Base-by-base conservation (phyloP, 2,329 filamentous ascomycete species). In the Apiospora malaysiana region DNA sequence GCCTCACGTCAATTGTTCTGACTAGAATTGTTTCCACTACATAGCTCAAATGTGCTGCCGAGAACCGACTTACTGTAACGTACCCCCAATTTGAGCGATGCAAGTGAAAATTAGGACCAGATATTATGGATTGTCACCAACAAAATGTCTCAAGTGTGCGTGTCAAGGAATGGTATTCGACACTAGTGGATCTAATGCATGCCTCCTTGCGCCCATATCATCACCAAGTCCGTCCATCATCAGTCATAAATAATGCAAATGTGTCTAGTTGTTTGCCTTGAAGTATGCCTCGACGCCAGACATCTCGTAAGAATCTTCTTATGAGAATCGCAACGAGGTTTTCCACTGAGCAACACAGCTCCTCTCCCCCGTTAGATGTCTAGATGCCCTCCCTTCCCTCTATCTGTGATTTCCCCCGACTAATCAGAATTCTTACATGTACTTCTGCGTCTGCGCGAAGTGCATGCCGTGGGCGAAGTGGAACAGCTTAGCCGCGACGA, bases 401-500 rank as follows among this genome's bases (percentile, higher is more conserved):
- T n/a, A 5, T 18, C 42, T 45, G 42, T 45, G 2, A 4, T 45
- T 45, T 5, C 12, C 43, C 2, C 23, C n/a, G 4, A 12, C 10
- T 9, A 8, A 21, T 27, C 16, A 5, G 21, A 12, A 12, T 12
- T 67, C 12, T 63, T 16, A 68, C 27, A 68, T 51, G 56, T 77
- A 80, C 71, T 78, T 81, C 71, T 78, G 77, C 32, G 76, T 82
- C 78, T 79, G 78, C 27, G 82, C 81, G 75, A 86, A 88, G 71
- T 87, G 81, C 78, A 89, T 84, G 7, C 88, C 88, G 3, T 87
- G 85, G 21, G 88, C 88, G 82, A 88, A 90, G 78, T 90, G 88
- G 76, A 87, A 89, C 71, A 90, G 78, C 82, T 88, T 89, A 16
- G 76, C 88, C 71, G 88, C 86, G 12, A 90, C 85, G 1, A 87